These are phyloP conservation scores for Russula ochroleuca DNA, from an alignment of 768 basidiomycete species.

Conservation along the genomic window DNA sequence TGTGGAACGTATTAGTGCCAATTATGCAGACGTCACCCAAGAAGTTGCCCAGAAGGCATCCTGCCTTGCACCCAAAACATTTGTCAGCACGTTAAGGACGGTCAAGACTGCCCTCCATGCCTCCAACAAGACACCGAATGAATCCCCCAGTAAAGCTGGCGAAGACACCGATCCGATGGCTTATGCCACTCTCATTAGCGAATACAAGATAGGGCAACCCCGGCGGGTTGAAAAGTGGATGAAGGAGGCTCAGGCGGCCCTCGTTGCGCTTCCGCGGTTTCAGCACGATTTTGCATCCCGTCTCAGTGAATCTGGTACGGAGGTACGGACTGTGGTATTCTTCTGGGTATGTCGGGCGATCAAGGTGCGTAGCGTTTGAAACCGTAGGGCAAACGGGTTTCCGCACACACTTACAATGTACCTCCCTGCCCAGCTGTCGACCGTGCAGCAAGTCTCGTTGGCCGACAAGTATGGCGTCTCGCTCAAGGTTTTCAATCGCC, in stretches of 20 bases:
- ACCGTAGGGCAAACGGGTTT: background rate
- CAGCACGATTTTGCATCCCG: background rate
- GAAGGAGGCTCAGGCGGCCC: conserved; percentile 18
- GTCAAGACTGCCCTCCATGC: conserved; percentile 29
- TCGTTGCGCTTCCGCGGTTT: conserved; percentile 18
- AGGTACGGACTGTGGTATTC: conserved; percentile 21
- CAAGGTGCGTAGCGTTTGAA: conserved; percentile 18
- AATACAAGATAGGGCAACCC: conserved; percentile 21
- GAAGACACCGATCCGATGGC: conserved; percentile 35
- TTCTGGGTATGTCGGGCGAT: conserved; percentile 24
- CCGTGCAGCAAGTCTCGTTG: background rate
- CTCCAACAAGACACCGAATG: conserved; percentile 1
- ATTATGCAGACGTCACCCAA: conserved; percentile 33
- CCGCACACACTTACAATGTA: no score
- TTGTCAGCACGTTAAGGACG: conserved; percentile 30
- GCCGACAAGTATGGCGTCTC: conserved; percentile 10
- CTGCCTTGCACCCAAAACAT: conserved; percentile 33
- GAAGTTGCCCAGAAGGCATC: conserved; percentile 35
- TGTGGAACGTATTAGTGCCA: conserved; percentile 26
- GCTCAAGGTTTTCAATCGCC: background rate
- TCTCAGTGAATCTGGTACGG: conserved; percentile 2
- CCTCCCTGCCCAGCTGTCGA: background rate
- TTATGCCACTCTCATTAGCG: conserved; percentile 10
- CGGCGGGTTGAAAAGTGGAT: conserved; percentile 23
- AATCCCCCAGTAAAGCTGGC: conserved; percentile 5